Evolutionary conservation across 768 basidiomycete species (phyloP).

Genomic region (Xerocomellus dryophilus): DNA sequence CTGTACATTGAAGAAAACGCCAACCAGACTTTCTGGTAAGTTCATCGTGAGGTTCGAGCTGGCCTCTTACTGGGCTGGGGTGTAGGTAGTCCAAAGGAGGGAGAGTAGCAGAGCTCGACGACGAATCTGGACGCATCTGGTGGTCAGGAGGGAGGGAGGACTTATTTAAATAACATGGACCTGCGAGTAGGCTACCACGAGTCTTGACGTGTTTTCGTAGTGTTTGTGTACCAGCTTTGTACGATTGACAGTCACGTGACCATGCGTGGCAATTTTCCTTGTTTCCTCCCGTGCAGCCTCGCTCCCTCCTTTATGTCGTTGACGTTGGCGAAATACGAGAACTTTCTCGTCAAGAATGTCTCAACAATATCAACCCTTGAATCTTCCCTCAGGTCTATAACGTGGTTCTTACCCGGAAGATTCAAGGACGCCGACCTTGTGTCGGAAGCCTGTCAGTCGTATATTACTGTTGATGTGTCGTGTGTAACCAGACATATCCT

Average conservation of each 20-base stretch:
- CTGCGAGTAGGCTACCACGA: neutral
- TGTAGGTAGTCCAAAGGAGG: slow-evolving; percentile 53
- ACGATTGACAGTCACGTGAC: neutral
- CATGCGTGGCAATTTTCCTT: slow-evolving; percentile 8
- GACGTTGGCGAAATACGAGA: slow-evolving; percentile 70
- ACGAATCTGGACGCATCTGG: slow-evolving; percentile 25
- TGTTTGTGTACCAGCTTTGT: neutral
- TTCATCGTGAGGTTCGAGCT: slow-evolving; percentile 64
- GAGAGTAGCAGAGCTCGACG: slow-evolving; percentile 21
- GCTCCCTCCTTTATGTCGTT: slow-evolving; percentile 47
- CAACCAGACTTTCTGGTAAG: slow-evolving; percentile 53
- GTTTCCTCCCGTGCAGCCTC: neutral
- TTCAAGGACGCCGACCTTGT: slow-evolving; percentile 98
- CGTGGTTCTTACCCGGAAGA: slow-evolving; percentile 93
- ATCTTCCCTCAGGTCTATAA: slow-evolving; percentile 81
- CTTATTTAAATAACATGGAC: slow-evolving; percentile 2
- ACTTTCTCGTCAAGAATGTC: slow-evolving; percentile 80
- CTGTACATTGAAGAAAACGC: slow-evolving; percentile 73
- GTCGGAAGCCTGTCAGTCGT: slow-evolving; percentile 83
- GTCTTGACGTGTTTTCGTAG: too few relatives aligned
- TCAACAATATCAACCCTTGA: slow-evolving; percentile 86
- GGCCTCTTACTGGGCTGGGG: slow-evolving; percentile 68
- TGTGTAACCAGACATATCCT: slow-evolving; percentile 13
- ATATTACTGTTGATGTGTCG: slow-evolving; percentile 9
- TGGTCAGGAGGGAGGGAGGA: slow-evolving; percentile 4